These are phyloP conservation scores for Candida sp. DNA, from an alignment of 1,139 yeast genomes.

Conservation along the genomic window DNA sequence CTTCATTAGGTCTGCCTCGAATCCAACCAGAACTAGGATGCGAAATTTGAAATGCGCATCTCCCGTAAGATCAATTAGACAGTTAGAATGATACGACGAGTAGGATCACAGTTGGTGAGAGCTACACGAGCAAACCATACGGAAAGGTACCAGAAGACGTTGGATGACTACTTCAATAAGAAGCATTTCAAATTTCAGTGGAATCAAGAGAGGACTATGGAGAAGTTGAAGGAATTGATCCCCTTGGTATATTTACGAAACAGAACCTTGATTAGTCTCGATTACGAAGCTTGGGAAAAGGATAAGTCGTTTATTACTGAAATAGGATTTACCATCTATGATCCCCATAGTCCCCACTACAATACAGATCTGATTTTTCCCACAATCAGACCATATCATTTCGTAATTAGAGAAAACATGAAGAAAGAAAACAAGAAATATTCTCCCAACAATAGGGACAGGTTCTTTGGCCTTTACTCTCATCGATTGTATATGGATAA, in stretches of 20 bases:
- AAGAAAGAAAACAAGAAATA: slow-evolving; percentile 47
- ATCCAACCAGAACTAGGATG: too few relatives aligned
- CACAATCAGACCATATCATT: slow-evolving; percentile 49
- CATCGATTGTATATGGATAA: slow-evolving; percentile 33
- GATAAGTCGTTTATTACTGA: slow-evolving; percentile 52
- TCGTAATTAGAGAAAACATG: slow-evolving; percentile 52
- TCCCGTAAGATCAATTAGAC: too few relatives aligned
- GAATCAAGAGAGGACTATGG: slow-evolving; percentile 11
- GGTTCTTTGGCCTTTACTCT: slow-evolving; percentile 59
- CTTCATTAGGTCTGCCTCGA: too few relatives aligned
- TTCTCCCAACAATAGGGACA: slow-evolving; percentile 62
- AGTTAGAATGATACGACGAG: not conserved
- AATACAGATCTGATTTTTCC: slow-evolving; percentile 28
- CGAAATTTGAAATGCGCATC: too few relatives aligned
- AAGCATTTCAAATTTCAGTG: slow-evolving; percentile 17
- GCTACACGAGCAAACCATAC: not conserved
- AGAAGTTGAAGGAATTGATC: slow-evolving; percentile 21
- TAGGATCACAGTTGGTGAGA: not conserved
- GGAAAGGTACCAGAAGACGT: not conserved
- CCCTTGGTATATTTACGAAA: slow-evolving; percentile 24
- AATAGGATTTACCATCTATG: slow-evolving; percentile 66
- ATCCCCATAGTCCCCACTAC: slow-evolving; percentile 43
- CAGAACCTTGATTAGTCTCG: slow-evolving; percentile 52
- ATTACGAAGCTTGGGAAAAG: slow-evolving; percentile 66
- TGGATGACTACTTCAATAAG: slow-evolving; percentile 14